Evolutionary conservation across 169 alveolate genomes (phyloP), one percentile per base, ranked within the genome.

Genomic region (Babesia microti): DNA sequence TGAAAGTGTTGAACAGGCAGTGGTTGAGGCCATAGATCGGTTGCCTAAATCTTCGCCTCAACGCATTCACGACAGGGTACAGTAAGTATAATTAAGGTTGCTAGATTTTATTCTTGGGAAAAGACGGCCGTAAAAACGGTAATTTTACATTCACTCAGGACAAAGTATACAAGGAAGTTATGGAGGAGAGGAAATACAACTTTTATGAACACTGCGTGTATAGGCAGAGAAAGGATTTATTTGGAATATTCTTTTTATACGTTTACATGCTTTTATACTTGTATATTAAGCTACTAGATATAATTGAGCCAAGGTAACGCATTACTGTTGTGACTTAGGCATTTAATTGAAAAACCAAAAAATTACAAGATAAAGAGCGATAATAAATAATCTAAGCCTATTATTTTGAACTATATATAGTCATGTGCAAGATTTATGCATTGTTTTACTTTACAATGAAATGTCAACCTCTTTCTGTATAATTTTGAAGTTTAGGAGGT

Each of bases 41-140:
- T 39, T 76, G 18, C 52, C 65, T 11, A 14, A 29, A 15, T 56
- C 55, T 1, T 79, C 68, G 29, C 41, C 68, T 1, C 34, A 55
- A 22, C 14, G 19, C 3, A 52, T 68, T 32, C 84, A 72, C 39
- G 50, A 35, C n/a, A 53, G 79, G 59, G 71, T 67, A 19, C 45
- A 19, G 34, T 42, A 37, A 27, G 26, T 46, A 18, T 27, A 46
- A 1, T 42, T 12, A 26, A 66, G 78, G 63, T 69, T 29, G 44
- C 60, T 28, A 35, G 47, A 33, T 65, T 76, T 81, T 76, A 76
- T 54, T 76, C 85, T 15, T 76, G 85, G 85, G 69, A 51, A 24
- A 56, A 32, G 19, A 79, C 63, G 17, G 79, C 82, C 19, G 59
- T 29, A 19, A 63, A 68, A 22, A 56, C 63, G 15, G 79, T 47